These are phyloP conservation scores for Kluyveromyces lactis DNA, from an alignment of 805 yeast species.

Conservation along the genomic window DNA sequence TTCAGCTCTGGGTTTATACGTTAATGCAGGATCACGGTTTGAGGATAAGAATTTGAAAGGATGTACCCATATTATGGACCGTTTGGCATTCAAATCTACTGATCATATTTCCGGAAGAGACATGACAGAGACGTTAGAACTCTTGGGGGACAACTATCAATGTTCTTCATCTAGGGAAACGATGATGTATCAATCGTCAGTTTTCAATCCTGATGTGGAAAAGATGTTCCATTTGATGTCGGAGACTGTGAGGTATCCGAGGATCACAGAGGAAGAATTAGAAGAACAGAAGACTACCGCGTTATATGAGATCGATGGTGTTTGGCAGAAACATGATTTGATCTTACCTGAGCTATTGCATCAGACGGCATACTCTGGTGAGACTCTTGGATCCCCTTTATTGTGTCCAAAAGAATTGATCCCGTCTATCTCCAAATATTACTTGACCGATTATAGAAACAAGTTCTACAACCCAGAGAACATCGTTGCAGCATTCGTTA, in stretches of 20 bases:
- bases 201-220: constrained; percentile 77
- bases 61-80: constrained; percentile 72
- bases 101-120: constrained; percentile 47
- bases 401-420: constrained; percentile 70
- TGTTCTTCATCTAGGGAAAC: constrained; percentile 89
- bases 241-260: constrained; percentile 72
- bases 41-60: constrained; percentile 62
- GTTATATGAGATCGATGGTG: constrained; percentile 73
- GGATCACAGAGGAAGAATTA: constrained; percentile 59
- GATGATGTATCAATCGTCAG: constrained; percentile 89
- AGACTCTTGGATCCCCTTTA: constrained; percentile 80
- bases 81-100: constrained; percentile 77
- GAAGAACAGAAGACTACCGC: constrained; percentile 66
- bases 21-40: constrained; percentile 85
- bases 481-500: constrained; percentile 79
- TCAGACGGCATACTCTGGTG: constrained; percentile 61
- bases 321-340: constrained; percentile 75
- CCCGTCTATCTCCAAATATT: constrained; percentile 41
- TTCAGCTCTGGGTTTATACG: constrained; percentile 80
- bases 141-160: constrained; percentile 89
- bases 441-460: constrained; percentile 52
- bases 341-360: constrained; percentile 87
- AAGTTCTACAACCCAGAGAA: constrained; percentile 70
- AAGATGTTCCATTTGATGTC: constrained; percentile 67
- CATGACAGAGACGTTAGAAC: constrained; percentile 68